A percentile compares a stretch with the other conserved stretches of the same genome.
These are phyloP conservation scores for Fraxinus americana DNA, from an alignment of 257 asterid species.

Conservation along the genomic window DNA sequence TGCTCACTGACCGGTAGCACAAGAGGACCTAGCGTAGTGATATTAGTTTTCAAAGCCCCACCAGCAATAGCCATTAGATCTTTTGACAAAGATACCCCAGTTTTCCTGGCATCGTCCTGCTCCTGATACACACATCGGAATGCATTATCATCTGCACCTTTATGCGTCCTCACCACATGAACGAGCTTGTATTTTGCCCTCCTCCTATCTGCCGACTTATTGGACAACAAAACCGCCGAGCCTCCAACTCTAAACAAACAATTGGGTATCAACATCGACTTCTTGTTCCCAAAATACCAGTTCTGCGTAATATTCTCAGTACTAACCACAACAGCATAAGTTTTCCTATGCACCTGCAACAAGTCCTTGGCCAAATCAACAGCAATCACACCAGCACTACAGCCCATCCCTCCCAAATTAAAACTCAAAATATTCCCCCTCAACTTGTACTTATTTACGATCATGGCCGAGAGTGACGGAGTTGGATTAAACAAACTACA, in stretches of 20 bases:
- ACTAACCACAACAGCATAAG: constrained; percentile 76
- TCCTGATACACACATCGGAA: constrained; percentile 71
- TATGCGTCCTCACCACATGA: constrained; percentile 75
- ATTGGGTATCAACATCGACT: constrained; percentile 52
- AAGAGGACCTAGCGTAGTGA: constrained; percentile 74
- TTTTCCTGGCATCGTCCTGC: constrained; percentile 61
- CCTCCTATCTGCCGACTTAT: constrained; percentile 48
- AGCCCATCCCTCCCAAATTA: constrained; percentile 87
- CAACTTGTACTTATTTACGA: constrained; percentile 74
- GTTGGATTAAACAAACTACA: constrained; percentile 78
- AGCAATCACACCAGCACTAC: constrained; percentile 80
- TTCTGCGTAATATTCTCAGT: constrained; percentile 76
- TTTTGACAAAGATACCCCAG: constrained; percentile 69
- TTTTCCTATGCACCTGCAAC: constrained; percentile 67
- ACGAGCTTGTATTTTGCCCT: constrained; percentile 76
- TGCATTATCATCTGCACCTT: constrained; percentile 76
- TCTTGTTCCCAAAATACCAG: constrained; percentile 60
- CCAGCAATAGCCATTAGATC: constrained; percentile 90
- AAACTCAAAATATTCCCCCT: constrained; percentile 75
- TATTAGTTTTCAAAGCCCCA: constrained; percentile 71
- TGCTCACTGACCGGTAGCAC: constrained; percentile 83
- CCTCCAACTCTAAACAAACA: constrained; percentile 82
- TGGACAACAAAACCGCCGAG: constrained; percentile 61
- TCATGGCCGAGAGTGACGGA: constrained; percentile 69
- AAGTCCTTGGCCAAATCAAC: constrained; percentile 77